Conservation (phyloP, 2,329 filamentous ascomycete species). For the Gnomoniopsis sp. region DNA sequence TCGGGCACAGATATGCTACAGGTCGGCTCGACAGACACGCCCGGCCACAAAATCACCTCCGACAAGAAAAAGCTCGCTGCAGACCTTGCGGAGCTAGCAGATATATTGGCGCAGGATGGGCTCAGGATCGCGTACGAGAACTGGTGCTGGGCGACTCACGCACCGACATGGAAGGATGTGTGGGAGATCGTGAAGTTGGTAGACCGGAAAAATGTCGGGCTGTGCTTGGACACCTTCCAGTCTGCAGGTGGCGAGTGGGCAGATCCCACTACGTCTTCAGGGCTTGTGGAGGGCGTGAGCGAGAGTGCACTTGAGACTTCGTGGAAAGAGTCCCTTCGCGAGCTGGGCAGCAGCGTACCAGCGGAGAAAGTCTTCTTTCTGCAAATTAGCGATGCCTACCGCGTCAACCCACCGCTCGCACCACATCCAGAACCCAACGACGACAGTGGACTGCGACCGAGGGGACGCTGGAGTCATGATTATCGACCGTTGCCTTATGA, state of each 20-base stretch:
- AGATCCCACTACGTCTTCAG: conserved; percentile 63
- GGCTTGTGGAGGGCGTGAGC: conserved; percentile 48
- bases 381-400: conserved; percentile 74
- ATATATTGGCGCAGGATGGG: conserved; percentile 50
- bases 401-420: conserved; percentile 52
- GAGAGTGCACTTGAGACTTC: conserved; percentile 43
- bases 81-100: conserved; percentile 62
- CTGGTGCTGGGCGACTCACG: conserved; percentile 76
- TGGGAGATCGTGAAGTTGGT: conserved; percentile 66
- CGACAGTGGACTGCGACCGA: conserved; percentile 52
- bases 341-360: conserved; percentile 56
- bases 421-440: conserved; percentile 35
- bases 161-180: conserved; percentile 64
- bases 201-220: conserved; percentile 62
- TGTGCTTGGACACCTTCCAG: conserved; percentile 79
- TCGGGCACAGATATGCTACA: conserved; percentile 69
- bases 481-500: conserved; percentile 67
- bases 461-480: conserved; percentile 69
- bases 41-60: conserved; percentile 46
- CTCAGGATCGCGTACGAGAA: conserved; percentile 73
- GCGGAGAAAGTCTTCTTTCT: conserved; percentile 70
- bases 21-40: conserved; percentile 58
- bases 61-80: conserved; percentile 49
- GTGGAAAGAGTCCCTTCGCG: conserved; percentile 52
- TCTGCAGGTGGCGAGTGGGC: conserved; percentile 70